Evolutionary conservation across 345 rosid species (phyloP).

Genomic region (Citrus australasica): DNA sequence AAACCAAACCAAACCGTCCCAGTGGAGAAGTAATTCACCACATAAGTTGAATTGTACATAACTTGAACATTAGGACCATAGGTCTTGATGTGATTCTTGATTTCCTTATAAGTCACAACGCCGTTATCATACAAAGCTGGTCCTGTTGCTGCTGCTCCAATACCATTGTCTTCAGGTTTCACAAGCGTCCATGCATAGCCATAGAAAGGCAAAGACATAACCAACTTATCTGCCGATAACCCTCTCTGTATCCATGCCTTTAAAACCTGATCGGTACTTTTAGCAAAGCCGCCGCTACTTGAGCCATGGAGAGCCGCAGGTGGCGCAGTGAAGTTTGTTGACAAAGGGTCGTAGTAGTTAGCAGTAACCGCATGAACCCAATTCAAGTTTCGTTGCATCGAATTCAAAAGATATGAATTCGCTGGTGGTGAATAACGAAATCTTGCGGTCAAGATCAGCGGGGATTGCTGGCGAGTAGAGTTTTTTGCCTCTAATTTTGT

Average conservation of each 20-base stretch:
- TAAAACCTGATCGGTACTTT: constrained; percentile 12
- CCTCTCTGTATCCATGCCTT: constrained; percentile 2
- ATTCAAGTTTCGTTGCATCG: constrained; percentile 18
- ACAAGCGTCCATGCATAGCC: constrained; percentile 7
- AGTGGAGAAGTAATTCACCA: constrained; percentile 17
- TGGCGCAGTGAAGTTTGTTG: constrained; percentile 6
- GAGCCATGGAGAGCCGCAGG: constrained; percentile 27
- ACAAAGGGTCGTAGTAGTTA: constrained; percentile 15
- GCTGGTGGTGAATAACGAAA: constrained; percentile 1
- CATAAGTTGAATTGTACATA: constrained; percentile 31
- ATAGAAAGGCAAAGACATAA: constrained; percentile 19
- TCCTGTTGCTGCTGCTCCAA: constrained; percentile 23
- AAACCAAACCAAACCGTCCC: constrained; percentile 38
- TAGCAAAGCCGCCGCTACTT: neutral
- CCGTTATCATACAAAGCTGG: constrained; percentile 8
- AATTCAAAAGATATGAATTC: constrained; percentile 17
- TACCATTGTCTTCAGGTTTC: neutral
- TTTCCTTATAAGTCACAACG: constrained; percentile 14
- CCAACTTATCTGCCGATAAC: constrained; percentile 13
- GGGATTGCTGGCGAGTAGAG: neutral
- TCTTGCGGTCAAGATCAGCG: constrained; percentile 14
- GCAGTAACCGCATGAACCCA: constrained; percentile 22
- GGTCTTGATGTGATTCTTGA: constrained; percentile 18
- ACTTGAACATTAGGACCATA: constrained; percentile 10
- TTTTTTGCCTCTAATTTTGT: neutral